A percentile compares a stretch with the other conserved stretches of the same genome.
Conservation (phyloP, 345 rosid species). For the Moricandia arvensis region DNA sequence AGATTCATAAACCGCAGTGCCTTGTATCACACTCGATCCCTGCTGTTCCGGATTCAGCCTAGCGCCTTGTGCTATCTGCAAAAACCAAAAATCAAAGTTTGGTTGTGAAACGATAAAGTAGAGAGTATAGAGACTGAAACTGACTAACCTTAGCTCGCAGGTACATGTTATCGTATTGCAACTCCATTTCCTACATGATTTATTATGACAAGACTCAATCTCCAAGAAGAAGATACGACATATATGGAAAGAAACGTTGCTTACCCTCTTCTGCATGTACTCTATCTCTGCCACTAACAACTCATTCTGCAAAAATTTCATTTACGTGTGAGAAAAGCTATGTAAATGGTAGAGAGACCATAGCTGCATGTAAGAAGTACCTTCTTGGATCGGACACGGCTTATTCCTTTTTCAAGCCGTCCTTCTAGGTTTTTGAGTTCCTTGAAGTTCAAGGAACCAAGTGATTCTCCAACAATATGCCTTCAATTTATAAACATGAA, state of each 20-base stretch:
- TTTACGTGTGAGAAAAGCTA: constrained; percentile 14
- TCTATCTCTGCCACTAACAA: constrained; percentile 74
- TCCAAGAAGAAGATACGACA: not conserved
- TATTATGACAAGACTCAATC: constrained; percentile 6
- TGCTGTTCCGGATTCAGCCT: constrained; percentile 44
- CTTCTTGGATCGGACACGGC: constrained; percentile 86
- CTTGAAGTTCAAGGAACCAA: constrained; percentile 58
- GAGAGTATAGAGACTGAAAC: not conserved
- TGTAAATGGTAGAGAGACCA: not conserved
- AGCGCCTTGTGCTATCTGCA: constrained; percentile 63
- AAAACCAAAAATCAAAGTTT: not conserved
- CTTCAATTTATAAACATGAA: constrained; percentile 14
- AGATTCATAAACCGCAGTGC: constrained; percentile 41
- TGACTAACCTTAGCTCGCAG: constrained; percentile 63
- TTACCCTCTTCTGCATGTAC: constrained; percentile 91
- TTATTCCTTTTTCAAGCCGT: constrained; percentile 77
- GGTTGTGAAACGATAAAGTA: no score
- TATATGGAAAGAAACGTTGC: constrained; percentile 6
- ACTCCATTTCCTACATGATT: constrained; percentile 69
- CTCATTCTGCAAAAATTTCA: constrained; percentile 55
- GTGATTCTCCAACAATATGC: constrained; percentile 79
- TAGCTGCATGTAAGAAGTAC: constrained; percentile 25
- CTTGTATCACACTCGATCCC: constrained; percentile 44
- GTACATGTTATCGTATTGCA: constrained; percentile 77
- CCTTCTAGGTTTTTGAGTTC: constrained; percentile 83